Evolutionary conservation across 2,329 filamentous ascomycete genomes (phyloP).

Genomic region (Xylariales sp.): DNA sequence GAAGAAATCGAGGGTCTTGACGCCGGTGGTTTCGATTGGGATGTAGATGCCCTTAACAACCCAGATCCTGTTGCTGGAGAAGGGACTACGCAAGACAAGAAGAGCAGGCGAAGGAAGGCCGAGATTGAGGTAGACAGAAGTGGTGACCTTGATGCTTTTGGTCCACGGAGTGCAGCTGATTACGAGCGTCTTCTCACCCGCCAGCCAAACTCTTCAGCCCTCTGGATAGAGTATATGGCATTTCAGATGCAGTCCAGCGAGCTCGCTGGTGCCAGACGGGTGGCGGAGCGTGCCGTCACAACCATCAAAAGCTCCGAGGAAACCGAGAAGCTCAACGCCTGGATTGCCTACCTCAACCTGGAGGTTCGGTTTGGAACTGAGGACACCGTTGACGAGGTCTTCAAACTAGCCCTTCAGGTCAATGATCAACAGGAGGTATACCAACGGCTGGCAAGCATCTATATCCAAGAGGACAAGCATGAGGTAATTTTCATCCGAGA

Average conservation of each 20-base stretch:
- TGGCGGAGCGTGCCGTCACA: conserved; percentile 84
- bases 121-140: conserved; percentile 84
- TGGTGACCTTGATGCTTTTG: conserved; percentile 82
- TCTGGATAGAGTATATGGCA: conserved; percentile 99
- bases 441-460: conserved; percentile 86
- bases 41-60: conserved; percentile 58
- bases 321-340: conserved; percentile 89
- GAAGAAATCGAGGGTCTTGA: conserved; percentile 53
- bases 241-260: conserved; percentile 93
- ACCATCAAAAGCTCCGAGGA: conserved; percentile 91
- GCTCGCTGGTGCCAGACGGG: conserved; percentile 78
- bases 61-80: conserved; percentile 45
- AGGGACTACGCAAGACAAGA: conserved; percentile 44
- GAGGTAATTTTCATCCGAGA: conserved; percentile 53
- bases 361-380: conserved; percentile 87
- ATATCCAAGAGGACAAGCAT: conserved; percentile 84
- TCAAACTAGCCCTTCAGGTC: conserved; percentile 89
- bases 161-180: conserved; percentile 84
- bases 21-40: conserved; percentile 83
- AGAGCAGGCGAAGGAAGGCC: conserved; percentile 70
- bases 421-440: conserved; percentile 89
- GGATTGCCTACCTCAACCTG: conserved; percentile 90
- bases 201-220: conserved; percentile 84
- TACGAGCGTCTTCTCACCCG: conserved; percentile 91
- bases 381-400: conserved; percentile 76